Evolutionary conservation across 2,329 filamentous ascomycete species (phyloP), one percentile per base, ranked within the genome.

Genomic region (Colletotrichum echinochloae): DNA sequence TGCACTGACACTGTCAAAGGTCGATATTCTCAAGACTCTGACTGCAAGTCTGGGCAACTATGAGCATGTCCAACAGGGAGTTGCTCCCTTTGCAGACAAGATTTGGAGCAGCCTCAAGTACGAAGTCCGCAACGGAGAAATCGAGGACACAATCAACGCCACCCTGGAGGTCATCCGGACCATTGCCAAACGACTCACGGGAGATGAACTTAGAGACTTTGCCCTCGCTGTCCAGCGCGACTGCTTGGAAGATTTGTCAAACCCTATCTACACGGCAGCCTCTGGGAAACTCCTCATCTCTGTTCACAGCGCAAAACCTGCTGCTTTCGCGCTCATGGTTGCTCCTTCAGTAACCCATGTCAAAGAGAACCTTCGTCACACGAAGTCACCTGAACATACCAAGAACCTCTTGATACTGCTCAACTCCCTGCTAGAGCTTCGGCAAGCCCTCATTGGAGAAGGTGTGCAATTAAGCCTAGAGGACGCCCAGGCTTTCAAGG

Each of bases 81-180:
- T 89, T 18, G 80, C 80, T 1, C 87, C 88, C 0, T 84, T 86
- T 59, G 79, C 83, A 23, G 81, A 84, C 60, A 82, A 85, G 54
- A 84, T 89, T 56, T 90, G 88, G 88, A 81, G 82, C 37, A 87
- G 87, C n/a, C 83, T 90, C 56, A 90, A 90, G 75, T 90, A 89
- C 71, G 88, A 90, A 73, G 88, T 90, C 16, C 85, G 88, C 41
- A 89, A 90, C 64, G 88, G 88, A 16, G 88, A 90, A 70, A 83
- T 88, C 11, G 84, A 86, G 70, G 88, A 89, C 71, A 84, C 84
- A 0, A 86, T 89, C 18, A 85, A 88, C 75, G 84, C 84, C 3
- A 89, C 88, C 0, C 78, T 90, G 20, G 84, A 85, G 55, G 86
- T 88, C 4, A 83, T 90, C 62, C 83, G 84, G 41, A 81, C 85